Evolutionary conservation across 2,329 filamentous ascomycete genomes (phyloP), one percentile per base, ranked within the genome.

Genomic region (Purpureocillium takamizusanense): DNA sequence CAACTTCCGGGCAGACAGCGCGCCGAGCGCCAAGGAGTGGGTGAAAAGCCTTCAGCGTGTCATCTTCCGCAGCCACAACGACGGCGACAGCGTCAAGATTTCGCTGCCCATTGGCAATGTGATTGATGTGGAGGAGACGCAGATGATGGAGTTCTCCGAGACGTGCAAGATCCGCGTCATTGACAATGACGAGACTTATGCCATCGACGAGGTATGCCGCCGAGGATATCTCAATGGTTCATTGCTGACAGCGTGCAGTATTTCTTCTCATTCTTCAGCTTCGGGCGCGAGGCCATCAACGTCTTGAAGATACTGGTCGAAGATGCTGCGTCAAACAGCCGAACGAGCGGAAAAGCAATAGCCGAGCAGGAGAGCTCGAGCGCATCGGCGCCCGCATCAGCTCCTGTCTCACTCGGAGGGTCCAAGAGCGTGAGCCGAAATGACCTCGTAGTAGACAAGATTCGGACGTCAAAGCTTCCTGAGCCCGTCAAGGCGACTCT

Each of bases 41-140:
- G 89, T 95, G 33, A 92, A 92, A 61, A 80, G 85, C 38, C 68
- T 98, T 18, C 90, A 95, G 55, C 85, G 92, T 42, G 89, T 95
- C 49, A 95, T 97, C 41, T 97, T 97, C 55, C 76, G 89, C 36
- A 90, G 88, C 10, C 89, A 94, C 62, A 97, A 97, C 53, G 90
- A 95, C 46, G 90, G 92, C 9, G 89, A 95, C 55, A 95, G 89
- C 54, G 86, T 98, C 58, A 97, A 97, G 66, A 94, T 97, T 39
- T 92, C 86, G 1, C 65, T 97, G 21, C 90, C 89, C 1, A 84
- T 95, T 37, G 75, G 81, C 42, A 95, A 94, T 48, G 75, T 97
- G 15, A 80, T 97, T 41, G 90, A 97, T 50, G 80, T 97, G 33
- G 92, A 97, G 57, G 86, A 95, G 47, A 92, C 83, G 35, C 82